Conservation (phyloP, 225 moss, liverwort and hornwort genomes). For the Bryum argenteum region DNA sequence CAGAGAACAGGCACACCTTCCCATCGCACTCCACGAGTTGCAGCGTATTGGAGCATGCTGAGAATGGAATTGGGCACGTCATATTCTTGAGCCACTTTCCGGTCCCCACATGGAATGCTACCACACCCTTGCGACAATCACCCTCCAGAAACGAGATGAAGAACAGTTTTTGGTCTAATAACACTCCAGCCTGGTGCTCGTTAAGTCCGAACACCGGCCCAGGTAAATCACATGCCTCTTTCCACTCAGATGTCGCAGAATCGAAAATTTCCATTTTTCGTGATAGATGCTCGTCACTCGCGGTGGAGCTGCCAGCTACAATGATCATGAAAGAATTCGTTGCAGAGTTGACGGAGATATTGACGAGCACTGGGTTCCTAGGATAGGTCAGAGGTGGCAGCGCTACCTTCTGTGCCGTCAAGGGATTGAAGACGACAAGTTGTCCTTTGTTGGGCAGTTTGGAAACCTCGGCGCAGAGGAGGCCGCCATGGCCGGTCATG, state of each 20-base stretch:
- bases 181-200: constrained; percentile 31
- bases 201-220: constrained; percentile 32
- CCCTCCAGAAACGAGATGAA: constrained; percentile 33
- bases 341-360: constrained; percentile 13
- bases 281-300: constrained; percentile 20
- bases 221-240: not conserved
- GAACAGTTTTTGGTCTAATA: constrained; percentile 18
- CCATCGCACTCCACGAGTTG: constrained; percentile 32
- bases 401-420: not conserved
- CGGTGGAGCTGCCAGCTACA: constrained; percentile 31
- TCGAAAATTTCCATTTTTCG: constrained; percentile 30
- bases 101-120: constrained; percentile 21
- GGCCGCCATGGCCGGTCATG: constrained; percentile 14
- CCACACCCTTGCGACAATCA: constrained; percentile 21
- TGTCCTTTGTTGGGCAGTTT: constrained; percentile 29
- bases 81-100: constrained; percentile 3
- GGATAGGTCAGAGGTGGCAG: constrained; percentile 29
- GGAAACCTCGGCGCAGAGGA: constrained; percentile 32
- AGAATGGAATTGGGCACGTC: constrained; percentile 13
- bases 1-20: constrained; percentile 31
- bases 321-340: constrained; percentile 28
- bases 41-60: not conserved
- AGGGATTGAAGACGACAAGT: constrained; percentile 40
- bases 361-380: constrained; percentile 30
- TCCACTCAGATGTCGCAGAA: constrained; percentile 19